Percentiles rank a stretch among this genome's conserved stretches.
phyloP scores from a whole-genome alignment of 2,329 filamentous ascomycete genomes.

The Trichothecium roseum region DNA sequence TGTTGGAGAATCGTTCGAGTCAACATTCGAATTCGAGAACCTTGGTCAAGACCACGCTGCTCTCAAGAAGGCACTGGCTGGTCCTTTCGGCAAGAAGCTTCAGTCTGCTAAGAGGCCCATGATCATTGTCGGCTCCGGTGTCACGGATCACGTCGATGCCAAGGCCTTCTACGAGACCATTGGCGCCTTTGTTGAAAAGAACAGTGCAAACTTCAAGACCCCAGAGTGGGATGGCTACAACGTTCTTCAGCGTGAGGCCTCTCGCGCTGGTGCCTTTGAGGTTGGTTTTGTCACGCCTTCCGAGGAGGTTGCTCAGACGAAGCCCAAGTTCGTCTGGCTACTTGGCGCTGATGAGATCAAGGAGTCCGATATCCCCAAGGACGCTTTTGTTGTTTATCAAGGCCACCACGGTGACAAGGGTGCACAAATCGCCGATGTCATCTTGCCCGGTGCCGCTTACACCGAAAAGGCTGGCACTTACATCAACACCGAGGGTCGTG shows the following conservation, averaged over 20 bases:
- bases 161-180: constrained; percentile 91
- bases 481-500: constrained; percentile 94
- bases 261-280: constrained; percentile 87
- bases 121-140: constrained; percentile 90
- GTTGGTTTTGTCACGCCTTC: constrained; percentile 89
- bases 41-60: constrained; percentile 69
- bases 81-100: constrained; percentile 88
- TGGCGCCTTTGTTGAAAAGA: constrained; percentile 85
- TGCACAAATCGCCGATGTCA: constrained; percentile 83
- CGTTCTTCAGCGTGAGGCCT: constrained; percentile 86
- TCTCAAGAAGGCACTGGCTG: constrained; percentile 75
- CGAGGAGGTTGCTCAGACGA: constrained; percentile 67
- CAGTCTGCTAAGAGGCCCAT: constrained; percentile 81
- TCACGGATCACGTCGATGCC: constrained; percentile 82
- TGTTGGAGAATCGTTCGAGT: constrained; percentile 83
- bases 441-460: constrained; percentile 90
- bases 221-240: constrained; percentile 97
- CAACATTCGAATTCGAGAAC: constrained; percentile 92
- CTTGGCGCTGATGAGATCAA: constrained; percentile 88
- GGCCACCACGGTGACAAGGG: constrained; percentile 94
- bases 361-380: constrained; percentile 80
- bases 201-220: constrained; percentile 77
- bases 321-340: constrained; percentile 93
- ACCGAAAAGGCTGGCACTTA: constrained; percentile 96
- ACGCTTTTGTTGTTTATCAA: constrained; percentile 95